Evolutionary conservation across 202 grass and related monocot species (phyloP), one percentile per base, ranked within the genome.

Genomic region (Digitaria exilis): DNA sequence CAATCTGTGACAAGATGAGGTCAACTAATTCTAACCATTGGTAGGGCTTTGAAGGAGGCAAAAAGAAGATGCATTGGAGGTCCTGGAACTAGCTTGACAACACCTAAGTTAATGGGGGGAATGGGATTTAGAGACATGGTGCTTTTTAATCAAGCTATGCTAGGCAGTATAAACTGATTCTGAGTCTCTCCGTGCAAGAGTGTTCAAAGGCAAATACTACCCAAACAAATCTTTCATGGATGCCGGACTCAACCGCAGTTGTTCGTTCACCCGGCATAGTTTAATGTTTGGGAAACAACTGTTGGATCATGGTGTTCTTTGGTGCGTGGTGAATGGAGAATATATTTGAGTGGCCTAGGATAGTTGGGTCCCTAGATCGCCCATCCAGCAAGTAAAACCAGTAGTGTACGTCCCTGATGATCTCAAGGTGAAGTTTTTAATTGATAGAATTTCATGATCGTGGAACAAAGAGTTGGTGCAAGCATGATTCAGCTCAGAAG

Each of bases 61-160:
- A 43, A 43, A 68, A 7, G 37, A 39, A 39, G 37, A 7, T 39
- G 37, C 37, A 39, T 8, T 39, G 37, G 37, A 39, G 37, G 37
- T 39, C 37, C 9, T 39, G 37, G 37, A 7, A 39, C 37, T 39
- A 7, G 37, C 37, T 39, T 39, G 4, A 39, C 37, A 7, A 39
- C 37, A 5, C 37, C 37, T 7, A 39, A 39, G 9, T 39, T 7
- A 5, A 4, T 24, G 0, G 34, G 35, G 13, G 65, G 35, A 10
- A 42, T 67, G 65, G 35, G 65, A 0, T 67, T 67, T 67, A 67
- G 65, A 35, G 65, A 67, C 19, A 67, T 67, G 65, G 19, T 24
- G 65, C 6, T 67, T 1, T 43, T 67, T 19, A 64, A 35, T 31
- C 30, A 64, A 8, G 61, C 61, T 2, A 65, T 65, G 62, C 13